A percentile compares a stretch with the other conserved stretches of the same genome.
These are phyloP conservation scores for Cyclocybe aegerita DNA, from an alignment of 768 basidiomycete species.

Conservation along the genomic window DNA sequence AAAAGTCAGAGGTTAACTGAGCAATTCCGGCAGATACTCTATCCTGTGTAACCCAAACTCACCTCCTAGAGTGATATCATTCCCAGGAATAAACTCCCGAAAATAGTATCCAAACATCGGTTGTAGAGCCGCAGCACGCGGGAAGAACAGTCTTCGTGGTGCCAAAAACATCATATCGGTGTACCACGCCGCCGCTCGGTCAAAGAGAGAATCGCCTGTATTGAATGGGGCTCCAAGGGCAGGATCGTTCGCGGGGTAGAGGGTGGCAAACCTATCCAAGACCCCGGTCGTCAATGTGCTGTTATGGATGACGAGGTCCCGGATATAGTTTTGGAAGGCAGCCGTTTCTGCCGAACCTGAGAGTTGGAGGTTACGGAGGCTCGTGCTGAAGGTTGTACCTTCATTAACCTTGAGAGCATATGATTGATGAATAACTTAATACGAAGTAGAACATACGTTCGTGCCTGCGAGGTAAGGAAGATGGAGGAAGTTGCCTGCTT, in stretches of 20 bases:
- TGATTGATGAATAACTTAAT: not conserved
- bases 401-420: constrained; percentile 44
- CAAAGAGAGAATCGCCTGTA: constrained; percentile 60
- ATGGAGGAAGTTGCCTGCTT: constrained; percentile 48
- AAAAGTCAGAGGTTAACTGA: not conserved
- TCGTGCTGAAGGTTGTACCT: constrained; percentile 43
- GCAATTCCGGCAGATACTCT: not conserved
- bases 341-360: constrained; percentile 37
- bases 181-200: constrained; percentile 57
- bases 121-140: constrained; percentile 44
- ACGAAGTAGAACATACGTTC: constrained; percentile 36
- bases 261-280: constrained; percentile 33
- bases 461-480: constrained; percentile 58
- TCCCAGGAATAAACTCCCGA: constrained; percentile 56
- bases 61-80: constrained; percentile 49
- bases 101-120: constrained; percentile 57
- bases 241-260: constrained; percentile 51
- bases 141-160: constrained; percentile 48
- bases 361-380: constrained; percentile 37
- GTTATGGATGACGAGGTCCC: constrained; percentile 50
- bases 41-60: not conserved
- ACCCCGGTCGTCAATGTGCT: constrained; percentile 42
- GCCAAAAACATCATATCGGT: constrained; percentile 57
- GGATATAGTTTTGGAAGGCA: constrained; percentile 48
- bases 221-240: constrained; percentile 50